Evolutionary conservation across 306 rosid genomes (phyloP), one percentile per base, ranked within the genome.

Genomic region (Castanea crenata): DNA sequence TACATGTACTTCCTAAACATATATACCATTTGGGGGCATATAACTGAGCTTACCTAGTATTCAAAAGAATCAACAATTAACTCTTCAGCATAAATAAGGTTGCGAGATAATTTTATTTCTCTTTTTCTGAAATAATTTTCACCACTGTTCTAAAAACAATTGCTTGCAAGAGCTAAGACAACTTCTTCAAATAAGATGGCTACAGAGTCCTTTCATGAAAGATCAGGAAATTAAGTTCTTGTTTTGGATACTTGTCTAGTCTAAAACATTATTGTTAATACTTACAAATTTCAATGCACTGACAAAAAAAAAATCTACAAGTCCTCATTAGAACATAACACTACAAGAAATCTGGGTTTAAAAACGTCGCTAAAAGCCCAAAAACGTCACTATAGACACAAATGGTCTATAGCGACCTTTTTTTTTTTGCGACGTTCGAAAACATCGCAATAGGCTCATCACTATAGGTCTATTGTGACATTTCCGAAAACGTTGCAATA

Each of bases 11-110:
- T 59, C 31, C 13, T 59, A 14, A 13, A 59, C 25, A 59, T 20
- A 58, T 9, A 59, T 59, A 20, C 65, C 15, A 9, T 59, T 11
- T 21, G 15, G 23, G 27, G 31, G 18, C 65, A 59, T 4, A 21
- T 23, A 59, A 57, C 75, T 55, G 98, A 85, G 82, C 98, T 95
- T 89, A 95, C 99, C 98, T 95, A 69, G 54, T 79, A 54, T 75
- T 79, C 67, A 78, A 61, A 87, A 76, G 32, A 27, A 77, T 52
- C 68, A 80, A 77, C 31, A 68, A 16, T 61, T 44, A 70, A 29
- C 35, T 56, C n/a, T 25, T 57, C 3, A 41, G 12, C 46, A 8
- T 41, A 41, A 7, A 69, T 41, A 56, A 44, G 44, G 6, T 12
- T 4, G 75, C 44, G 25, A n/a, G 54, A 74, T 12, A 56, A 23